Percentiles rank a stretch among this genome's conserved stretches.
Evolutionary conservation across 257 asterid genomes (phyloP).

Genomic region (Solanum etuberosum): DNA sequence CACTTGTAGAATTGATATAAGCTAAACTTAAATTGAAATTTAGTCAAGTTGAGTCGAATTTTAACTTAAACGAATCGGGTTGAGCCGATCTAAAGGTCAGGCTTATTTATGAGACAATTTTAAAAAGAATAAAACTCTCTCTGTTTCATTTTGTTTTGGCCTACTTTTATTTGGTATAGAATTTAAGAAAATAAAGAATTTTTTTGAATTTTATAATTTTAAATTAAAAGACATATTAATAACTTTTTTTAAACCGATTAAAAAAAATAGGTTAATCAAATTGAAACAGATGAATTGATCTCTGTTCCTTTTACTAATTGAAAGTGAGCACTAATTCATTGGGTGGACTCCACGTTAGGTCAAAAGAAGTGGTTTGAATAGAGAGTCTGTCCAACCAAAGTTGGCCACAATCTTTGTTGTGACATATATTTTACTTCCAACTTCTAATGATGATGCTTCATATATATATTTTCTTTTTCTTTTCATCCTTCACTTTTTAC

Average conservation of each 20-base stretch:
- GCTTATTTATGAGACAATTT: neutral
- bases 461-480: neutral
- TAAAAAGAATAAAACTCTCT: neutral
- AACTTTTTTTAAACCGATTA: too few species aligned
- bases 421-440: slow-evolving; percentile 23
- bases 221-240: too few species aligned
- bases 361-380: slow-evolving; percentile 8
- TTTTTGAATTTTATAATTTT: too few species aligned
- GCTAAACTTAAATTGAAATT: too few species aligned
- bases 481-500: slow-evolving; percentile 3
- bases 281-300: neutral
- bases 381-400: slow-evolving; percentile 14
- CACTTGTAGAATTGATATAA: neutral
- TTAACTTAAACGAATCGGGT: neutral
- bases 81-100: neutral
- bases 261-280: neutral
- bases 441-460: slow-evolving; percentile 34
- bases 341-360: slow-evolving; percentile 16
- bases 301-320: neutral
- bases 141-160: too few species aligned
- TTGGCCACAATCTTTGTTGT: slow-evolving; percentile 8
- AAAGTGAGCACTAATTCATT: neutral
- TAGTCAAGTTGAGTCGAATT: neutral
- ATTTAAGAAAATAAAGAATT: too few species aligned
- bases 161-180: too few species aligned